Evolutionary conservation across 2,329 filamentous ascomycete species (phyloP).

Genomic region (Fusarium neocosmosporiellum): DNA sequence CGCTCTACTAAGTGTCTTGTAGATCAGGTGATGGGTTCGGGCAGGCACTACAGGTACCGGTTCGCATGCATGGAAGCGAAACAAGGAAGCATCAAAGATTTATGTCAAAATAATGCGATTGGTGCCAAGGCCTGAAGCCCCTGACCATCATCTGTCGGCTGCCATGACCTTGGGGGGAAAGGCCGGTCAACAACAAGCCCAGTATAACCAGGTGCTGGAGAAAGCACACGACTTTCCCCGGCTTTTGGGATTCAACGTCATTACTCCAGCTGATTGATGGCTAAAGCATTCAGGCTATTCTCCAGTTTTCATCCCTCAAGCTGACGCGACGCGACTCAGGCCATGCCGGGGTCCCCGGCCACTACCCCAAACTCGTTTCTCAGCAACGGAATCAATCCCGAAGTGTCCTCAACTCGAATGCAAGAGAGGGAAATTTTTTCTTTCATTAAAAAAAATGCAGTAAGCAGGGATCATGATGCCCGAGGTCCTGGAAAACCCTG

Average conservation of each 20-base stretch:
- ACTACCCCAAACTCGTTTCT: neutral
- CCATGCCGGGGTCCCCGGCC: neutral
- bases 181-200: no score
- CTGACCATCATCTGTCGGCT: neutral
- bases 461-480: neutral
- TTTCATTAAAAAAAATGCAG: neutral
- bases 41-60: neutral
- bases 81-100: neutral
- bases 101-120: neutral
- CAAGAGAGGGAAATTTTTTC: neutral
- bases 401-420: neutral
- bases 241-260: neutral
- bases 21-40: neutral
- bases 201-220: neutral
- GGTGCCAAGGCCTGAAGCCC: neutral
- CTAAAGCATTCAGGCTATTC: neutral
- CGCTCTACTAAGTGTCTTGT: neutral
- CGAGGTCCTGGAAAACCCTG: conserved; percentile 2
- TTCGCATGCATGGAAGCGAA: neutral
- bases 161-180: neutral
- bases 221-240: neutral
- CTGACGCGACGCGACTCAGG: neutral
- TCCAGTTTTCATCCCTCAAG: neutral
- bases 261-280: neutral
- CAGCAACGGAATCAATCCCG: neutral